These are phyloP conservation scores for Lomentospora prolificans DNA, from an alignment of 2,329 filamentous ascomycete genomes.

Conservation along the genomic window DNA sequence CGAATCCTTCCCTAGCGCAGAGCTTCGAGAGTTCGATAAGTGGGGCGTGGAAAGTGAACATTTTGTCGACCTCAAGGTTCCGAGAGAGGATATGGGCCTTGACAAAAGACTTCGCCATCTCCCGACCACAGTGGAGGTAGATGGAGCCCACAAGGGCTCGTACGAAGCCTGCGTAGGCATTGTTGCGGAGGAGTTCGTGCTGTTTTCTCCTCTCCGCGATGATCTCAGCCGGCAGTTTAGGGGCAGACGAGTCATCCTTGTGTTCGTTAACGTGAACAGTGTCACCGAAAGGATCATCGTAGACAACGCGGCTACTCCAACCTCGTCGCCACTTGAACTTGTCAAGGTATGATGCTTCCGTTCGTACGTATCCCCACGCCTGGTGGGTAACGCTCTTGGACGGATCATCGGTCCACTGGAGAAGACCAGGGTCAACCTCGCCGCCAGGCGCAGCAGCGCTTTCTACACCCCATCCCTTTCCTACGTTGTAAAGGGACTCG, in stretches of 20 bases:
- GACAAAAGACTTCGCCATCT: slow-evolving; percentile 74
- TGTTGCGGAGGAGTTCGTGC: slow-evolving; percentile 62
- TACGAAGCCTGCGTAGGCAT: slow-evolving; percentile 66
- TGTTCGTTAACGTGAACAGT: slow-evolving; percentile 21
- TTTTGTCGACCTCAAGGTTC: slow-evolving; percentile 60
- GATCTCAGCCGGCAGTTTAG: slow-evolving; percentile 12
- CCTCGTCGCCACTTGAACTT: slow-evolving; percentile 54
- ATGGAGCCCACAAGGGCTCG: slow-evolving; percentile 75
- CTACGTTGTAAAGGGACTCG: slow-evolving; percentile 62
- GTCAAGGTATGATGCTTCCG: slow-evolving; percentile 35
- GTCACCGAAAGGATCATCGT: slow-evolving; percentile 80
- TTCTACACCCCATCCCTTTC: slow-evolving; percentile 86
- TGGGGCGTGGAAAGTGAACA: slow-evolving; percentile 80
- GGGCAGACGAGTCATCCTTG: slow-evolving; percentile 12
- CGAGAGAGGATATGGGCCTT: slow-evolving; percentile 73
- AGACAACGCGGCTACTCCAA: slow-evolving; percentile 66
- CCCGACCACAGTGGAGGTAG: slow-evolving; percentile 73
- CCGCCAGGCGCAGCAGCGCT: slow-evolving; percentile 73
- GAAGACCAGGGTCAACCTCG: slow-evolving; percentile 82
- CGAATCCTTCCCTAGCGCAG: slow-evolving; percentile 83
- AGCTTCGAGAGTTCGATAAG: slow-evolving; percentile 74
- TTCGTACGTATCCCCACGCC: slow-evolving; percentile 39
- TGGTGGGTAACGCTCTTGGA: slow-evolving; percentile 34
- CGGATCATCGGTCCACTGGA: slow-evolving; percentile 61
- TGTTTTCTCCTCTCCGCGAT: slow-evolving; percentile 15